Base-by-base conservation (phyloP, 371 early-diverging fungal species). In the Entomophthora muscae region DNA sequence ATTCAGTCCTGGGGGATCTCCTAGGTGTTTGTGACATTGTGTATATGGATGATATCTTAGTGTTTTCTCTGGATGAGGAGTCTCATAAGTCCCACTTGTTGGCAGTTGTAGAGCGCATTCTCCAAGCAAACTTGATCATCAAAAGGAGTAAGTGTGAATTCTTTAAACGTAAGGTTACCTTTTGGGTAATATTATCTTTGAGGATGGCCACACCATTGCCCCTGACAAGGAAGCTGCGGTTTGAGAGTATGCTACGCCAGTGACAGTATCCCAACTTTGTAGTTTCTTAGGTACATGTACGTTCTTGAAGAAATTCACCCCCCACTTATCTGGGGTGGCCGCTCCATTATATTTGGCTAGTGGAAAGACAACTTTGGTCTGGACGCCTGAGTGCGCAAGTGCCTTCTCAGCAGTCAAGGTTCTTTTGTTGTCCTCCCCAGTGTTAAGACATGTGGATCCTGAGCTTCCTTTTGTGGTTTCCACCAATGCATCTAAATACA, bases 1-100 rank as follows among this genome's bases (percentile, higher is more conserved):
- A 77, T 61, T 5, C 52, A 31, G 65, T 75, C 13, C 69, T 77
- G 17, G 66, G 62, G 17, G 71, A 66, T 31, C 53, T 70, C 0
- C 63, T 63, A 52, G 53, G 72, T 2, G 55, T 54, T 5, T 74
- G 67, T 30, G 67, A 73, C 0, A 63, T 68, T 21, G 63, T 76
- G 0, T 79, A 76, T 57, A 63, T 80, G 2, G 79, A 79, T 55
- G 77, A 81, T 65, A 72, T 78, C 28, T 56, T 79, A 0, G 64
- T 78, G 17, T 78, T 66, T 59, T 73, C 72, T 7, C 21, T 30
- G 1, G 66, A 57, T 0, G 23, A 26, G 5, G 72, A 74, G 26
- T 67, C 72, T 23, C 78, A 79, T 65, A 1, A 67, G 0, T 13
- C 60, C 0, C 74, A 76, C 51, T 22, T 80, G 0, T 23, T 61